Percentiles rank a stretch among this genome's conserved stretches.
Evolutionary conservation across 768 basidiomycete species (phyloP).

Genomic region (Kwoniella sp.): DNA sequence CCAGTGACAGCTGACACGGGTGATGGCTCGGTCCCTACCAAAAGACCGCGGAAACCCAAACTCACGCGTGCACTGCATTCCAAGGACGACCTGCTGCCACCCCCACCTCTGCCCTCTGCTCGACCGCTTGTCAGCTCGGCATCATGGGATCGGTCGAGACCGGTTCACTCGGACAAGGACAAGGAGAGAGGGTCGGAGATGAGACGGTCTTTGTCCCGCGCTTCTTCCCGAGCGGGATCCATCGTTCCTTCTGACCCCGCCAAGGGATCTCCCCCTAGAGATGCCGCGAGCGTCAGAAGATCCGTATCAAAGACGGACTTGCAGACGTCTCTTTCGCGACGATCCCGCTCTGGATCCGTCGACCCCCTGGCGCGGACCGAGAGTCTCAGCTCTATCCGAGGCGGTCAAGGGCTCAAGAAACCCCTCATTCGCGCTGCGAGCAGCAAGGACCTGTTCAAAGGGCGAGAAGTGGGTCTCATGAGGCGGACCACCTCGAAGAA

Average conservation of each 20-base stretch:
- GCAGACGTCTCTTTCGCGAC: background rate
- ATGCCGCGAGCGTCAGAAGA: too few relatives aligned
- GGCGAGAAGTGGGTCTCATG: slow-evolving; percentile 42
- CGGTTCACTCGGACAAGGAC: background rate
- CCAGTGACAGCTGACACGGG: background rate
- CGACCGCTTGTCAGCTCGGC: too few relatives aligned
- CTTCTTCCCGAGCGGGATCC: slow-evolving; percentile 9
- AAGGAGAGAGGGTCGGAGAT: background rate
- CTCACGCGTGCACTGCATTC: slow-evolving; percentile 26
- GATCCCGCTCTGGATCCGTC: slow-evolving; percentile 17
- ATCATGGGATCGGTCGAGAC: background rate
- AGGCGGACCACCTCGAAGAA: slow-evolving; percentile 30
- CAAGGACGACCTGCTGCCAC: slow-evolving; percentile 8
- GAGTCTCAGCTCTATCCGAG: background rate
- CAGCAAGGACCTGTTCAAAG: slow-evolving; percentile 44
- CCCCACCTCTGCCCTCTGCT: background rate
- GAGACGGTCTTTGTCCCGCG: background rate
- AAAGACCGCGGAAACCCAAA: slow-evolving; percentile 37
- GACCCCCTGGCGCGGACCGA: slow-evolving; percentile 6
- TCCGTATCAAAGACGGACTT: background rate
- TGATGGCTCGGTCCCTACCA: slow-evolving; percentile 2
- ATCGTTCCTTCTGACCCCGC: slow-evolving; percentile 5
- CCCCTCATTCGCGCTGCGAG: slow-evolving; percentile 1
- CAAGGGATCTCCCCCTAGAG: too few relatives aligned
- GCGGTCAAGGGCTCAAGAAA: background rate